Evolutionary conservation across 495 filamentous ascomycete species (phyloP).

Genomic region (Penicillium antarcticum): DNA sequence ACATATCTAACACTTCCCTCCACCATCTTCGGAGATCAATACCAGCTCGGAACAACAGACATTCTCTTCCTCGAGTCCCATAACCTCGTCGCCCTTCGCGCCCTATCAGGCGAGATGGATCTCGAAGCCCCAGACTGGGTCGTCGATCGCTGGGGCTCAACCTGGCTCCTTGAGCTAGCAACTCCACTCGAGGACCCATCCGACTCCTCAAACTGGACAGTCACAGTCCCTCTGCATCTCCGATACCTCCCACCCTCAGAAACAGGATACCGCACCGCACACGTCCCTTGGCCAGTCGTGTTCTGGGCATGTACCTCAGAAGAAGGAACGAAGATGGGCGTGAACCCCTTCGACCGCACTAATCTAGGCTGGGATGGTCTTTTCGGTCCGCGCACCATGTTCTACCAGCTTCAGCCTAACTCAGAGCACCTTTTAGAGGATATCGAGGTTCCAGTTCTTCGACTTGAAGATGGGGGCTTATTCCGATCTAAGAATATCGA

Average conservation of each 20-base stretch:
- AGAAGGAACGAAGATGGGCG: conserved; percentile 67
- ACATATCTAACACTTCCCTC: conserved; percentile 86
- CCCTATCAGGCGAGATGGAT: conserved; percentile 76
- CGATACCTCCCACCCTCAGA: conserved; percentile 68
- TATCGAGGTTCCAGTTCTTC: conserved; percentile 72
- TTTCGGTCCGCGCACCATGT: conserved; percentile 77
- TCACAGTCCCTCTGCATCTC: conserved; percentile 80
- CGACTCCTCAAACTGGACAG: conserved; percentile 54
- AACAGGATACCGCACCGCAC: conserved; percentile 42
- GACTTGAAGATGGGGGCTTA: conserved; percentile 34
- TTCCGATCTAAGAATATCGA: conserved; percentile 59
- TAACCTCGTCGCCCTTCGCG: conserved; percentile 64
- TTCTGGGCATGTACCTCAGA: conserved; percentile 90
- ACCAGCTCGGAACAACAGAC: conserved; percentile 68
- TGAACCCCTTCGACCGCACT: conserved; percentile 80
- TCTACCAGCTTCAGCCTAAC: conserved; percentile 75
- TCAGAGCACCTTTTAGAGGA: conserved; percentile 51
- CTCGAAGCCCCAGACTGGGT: conserved; percentile 91
- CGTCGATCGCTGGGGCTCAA: conserved; percentile 73
- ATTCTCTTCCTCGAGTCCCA: conserved; percentile 70
- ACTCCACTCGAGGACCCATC: conserved; percentile 28
- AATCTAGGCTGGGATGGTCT: conserved; percentile 84
- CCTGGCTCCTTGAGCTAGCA: conserved; percentile 71
- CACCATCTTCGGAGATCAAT: conserved; percentile 79
- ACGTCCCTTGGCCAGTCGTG: conserved; percentile 71